Evolutionary conservation across 805 yeast species (phyloP).

Genomic region (Suhomyces kilbournensis): DNA sequence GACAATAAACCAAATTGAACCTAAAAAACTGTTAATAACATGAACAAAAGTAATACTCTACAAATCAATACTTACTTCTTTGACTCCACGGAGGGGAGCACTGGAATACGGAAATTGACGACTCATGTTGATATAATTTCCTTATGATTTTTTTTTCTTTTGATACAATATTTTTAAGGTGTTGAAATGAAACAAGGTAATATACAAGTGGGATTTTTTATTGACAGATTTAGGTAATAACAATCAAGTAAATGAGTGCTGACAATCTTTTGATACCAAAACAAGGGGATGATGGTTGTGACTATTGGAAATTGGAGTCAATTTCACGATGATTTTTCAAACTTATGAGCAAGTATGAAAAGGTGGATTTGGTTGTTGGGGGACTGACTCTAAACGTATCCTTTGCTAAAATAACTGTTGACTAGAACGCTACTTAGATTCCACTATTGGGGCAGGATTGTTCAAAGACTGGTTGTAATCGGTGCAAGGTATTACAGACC

Average conservation of each 20-base stretch:
- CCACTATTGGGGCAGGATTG: conserved; percentile 1
- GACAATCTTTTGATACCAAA: conserved; percentile 1
- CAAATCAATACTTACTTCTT: conserved; percentile 62
- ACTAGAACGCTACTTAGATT: conserved; percentile 1
- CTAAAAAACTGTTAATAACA: conserved; percentile 31
- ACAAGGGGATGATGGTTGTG: neutral
- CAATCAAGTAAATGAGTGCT: conserved; percentile 37
- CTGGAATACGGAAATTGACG: conserved; percentile 85
- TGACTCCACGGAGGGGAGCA: conserved; percentile 96
- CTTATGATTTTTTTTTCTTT: conserved; percentile 9
- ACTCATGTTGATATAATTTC: conserved; percentile 30
- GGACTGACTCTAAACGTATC: conserved; percentile 1
- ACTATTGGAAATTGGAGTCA: neutral
- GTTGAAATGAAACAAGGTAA: conserved; percentile 1
- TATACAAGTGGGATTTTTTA: conserved; percentile 1
- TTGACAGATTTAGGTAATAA: conserved; percentile 6
- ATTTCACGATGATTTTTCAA: neutral
- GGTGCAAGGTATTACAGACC: conserved; percentile 2
- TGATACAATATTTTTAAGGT: conserved; percentile 11
- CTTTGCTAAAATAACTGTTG: conserved; percentile 3
- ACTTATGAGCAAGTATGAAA: neutral
- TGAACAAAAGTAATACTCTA: neutral
- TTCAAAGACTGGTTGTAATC: conserved; percentile 1
- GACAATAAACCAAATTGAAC: conserved; percentile 96
- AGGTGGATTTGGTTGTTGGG: conserved; percentile 1